Evolutionary conservation across 305 asterid genomes (phyloP).

Genomic region (Solanum chacoense): DNA sequence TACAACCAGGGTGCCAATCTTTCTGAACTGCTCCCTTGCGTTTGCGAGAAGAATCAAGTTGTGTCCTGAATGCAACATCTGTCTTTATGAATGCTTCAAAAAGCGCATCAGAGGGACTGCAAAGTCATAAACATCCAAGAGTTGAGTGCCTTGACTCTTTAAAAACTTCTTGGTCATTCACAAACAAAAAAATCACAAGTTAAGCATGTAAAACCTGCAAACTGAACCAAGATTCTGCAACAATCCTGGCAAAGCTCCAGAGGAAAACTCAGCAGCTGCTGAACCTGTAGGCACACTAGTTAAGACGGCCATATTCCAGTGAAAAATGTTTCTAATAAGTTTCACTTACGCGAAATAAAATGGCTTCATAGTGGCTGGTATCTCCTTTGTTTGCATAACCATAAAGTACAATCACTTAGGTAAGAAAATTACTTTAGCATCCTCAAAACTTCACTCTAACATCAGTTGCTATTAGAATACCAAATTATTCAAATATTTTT

Average conservation of each 20-base stretch:
- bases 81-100: constrained; percentile 65
- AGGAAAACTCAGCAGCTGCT: constrained; percentile 93
- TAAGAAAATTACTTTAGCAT: neutral
- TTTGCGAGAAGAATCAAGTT: constrained; percentile 41
- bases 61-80: constrained; percentile 67
- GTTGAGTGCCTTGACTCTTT: neutral
- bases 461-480: neutral
- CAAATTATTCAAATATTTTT: neutral
- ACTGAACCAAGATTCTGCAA: constrained; percentile 38
- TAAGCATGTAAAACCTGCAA: constrained; percentile 31
- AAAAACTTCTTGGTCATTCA: neutral
- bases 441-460: neutral
- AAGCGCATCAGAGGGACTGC: constrained; percentile 76
- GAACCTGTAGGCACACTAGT: constrained; percentile 43
- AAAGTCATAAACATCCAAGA: neutral
- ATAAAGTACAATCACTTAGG: neutral
- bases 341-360: neutral
- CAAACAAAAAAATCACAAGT: neutral
- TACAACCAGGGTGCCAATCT: constrained; percentile 90
- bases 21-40: constrained; percentile 46
- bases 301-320: neutral
- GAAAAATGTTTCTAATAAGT: neutral
- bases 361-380: neutral
- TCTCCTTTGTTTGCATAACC: neutral
- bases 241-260: constrained; percentile 76